phyloP scores from a whole-genome alignment of 2,329 filamentous ascomycete species.

The Coleophoma eucalyptorum region DNA sequence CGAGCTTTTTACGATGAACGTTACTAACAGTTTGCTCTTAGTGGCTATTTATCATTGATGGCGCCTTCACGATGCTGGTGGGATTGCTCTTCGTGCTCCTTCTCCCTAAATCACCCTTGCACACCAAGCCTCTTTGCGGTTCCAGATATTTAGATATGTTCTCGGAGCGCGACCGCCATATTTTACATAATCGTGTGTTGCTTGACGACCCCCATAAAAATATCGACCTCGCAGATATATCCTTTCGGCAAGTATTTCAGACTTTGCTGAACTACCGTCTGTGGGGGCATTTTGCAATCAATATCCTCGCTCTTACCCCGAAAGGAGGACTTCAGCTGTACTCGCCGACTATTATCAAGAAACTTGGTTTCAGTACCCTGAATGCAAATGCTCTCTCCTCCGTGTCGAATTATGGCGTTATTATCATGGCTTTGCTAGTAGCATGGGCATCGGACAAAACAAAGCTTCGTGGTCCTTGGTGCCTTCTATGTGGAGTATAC shows the following conservation, averaged over 20 bases:
- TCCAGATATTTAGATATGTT: conserved; percentile 37
- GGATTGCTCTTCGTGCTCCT: conserved; percentile 31
- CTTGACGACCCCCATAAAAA: conserved; percentile 39
- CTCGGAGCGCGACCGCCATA: conserved; percentile 36
- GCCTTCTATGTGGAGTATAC: background rate
- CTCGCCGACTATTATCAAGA: background rate
- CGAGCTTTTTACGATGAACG: background rate
- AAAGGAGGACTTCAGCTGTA: background rate
- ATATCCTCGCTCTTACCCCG: background rate
- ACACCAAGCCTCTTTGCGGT: conserved; percentile 30
- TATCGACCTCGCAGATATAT: conserved; percentile 29
- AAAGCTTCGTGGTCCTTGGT: background rate
- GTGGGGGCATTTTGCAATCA: background rate
- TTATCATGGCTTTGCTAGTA: background rate
- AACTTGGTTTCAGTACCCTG: background rate
- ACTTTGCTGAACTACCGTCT: background rate
- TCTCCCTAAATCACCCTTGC: conserved; percentile 31
- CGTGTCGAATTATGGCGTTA: background rate
- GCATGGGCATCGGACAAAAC: background rate
- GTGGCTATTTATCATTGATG: background rate
- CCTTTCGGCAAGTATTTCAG: background rate
- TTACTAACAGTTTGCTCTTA: background rate
- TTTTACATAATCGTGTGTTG: conserved; percentile 35
- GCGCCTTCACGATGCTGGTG: background rate
- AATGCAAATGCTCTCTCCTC: background rate